Conservation (phyloP, 495 filamentous ascomycete species). For the Hyaloscypha bicolor region DNA sequence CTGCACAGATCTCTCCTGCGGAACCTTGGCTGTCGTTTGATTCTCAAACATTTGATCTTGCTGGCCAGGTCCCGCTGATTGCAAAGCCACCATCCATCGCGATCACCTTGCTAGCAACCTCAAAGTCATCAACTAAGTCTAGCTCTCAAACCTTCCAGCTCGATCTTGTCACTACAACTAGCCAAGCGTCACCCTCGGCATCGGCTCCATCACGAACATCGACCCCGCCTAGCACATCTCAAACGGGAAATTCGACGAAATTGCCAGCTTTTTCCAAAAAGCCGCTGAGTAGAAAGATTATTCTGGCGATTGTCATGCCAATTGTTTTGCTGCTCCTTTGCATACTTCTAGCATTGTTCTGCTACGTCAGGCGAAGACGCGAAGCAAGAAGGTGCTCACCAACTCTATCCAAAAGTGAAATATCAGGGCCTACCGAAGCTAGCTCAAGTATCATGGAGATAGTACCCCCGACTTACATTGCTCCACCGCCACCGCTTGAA, state of each 20-base stretch:
- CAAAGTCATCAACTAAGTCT: slow-evolving; percentile 42
- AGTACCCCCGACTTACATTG: slow-evolving; percentile 5
- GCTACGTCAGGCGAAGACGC: slow-evolving; percentile 11
- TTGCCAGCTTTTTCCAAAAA: neutral
- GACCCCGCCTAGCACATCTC: slow-evolving; percentile 17
- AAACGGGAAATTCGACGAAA: neutral
- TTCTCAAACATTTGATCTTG: slow-evolving; percentile 54
- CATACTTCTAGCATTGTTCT: slow-evolving; percentile 17
- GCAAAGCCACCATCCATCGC: slow-evolving; percentile 43
- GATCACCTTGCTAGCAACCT: slow-evolving; percentile 53
- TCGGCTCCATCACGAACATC: slow-evolving; percentile 17
- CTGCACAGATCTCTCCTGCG: slow-evolving; percentile 51
- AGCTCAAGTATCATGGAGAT: slow-evolving; percentile 14
- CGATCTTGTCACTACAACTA: slow-evolving; percentile 39
- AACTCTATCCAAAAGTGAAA: slow-evolving; percentile 16
- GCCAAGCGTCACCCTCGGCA: slow-evolving; percentile 14
- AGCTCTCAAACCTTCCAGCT: slow-evolving; percentile 55
- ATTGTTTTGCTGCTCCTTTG: slow-evolving; percentile 3
- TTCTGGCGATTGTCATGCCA: slow-evolving; percentile 21
- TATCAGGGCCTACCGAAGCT: slow-evolving; percentile 15
- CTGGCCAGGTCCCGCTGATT: slow-evolving; percentile 62
- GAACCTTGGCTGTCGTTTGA: slow-evolving; percentile 72
- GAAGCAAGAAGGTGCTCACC: neutral
- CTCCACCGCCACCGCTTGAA: slow-evolving; percentile 14
- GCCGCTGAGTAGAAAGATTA: slow-evolving; percentile 5